Base-by-base conservation (phyloP, 768 basidiomycete genomes). In the Auricularia heimuer region DNA sequence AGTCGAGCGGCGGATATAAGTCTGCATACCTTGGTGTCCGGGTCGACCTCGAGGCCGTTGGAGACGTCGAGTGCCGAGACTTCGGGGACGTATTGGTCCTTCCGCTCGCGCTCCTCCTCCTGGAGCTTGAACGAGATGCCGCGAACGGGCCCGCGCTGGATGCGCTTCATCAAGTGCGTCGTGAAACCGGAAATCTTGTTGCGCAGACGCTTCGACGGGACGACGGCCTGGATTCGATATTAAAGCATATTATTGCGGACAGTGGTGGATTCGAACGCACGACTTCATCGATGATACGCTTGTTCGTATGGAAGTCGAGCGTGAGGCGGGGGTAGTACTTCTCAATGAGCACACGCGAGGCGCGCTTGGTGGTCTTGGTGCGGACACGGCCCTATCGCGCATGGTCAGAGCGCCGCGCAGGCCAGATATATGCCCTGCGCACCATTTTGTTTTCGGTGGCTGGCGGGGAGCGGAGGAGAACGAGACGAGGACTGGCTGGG, bases 171-270 rank as follows among this genome's bases (percentile, higher is more conserved):
- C 77, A 99, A 82, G 77, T 99, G 97, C 73, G 97, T 99, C 66
- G 97, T 99, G 87, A 98, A 99, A 60, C 97, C 97, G 11, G 96
- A 89, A 74, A 99, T 90, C 85, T 99, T 99, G 91, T 99, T 99
- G 76, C 97, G 88, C 72, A 99, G 87, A 71, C 96, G 93, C 82
- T 99, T 98, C 65, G 97, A 98, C 66, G 96, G 96, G 70, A 99
- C 95, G 69, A 90, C 81, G 66, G 93, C 92, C 92, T 93, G 63
- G 1, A 54, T 42, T 8, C 21, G 35, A 6, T 24, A 24, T 14
- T 35, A 42, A 61, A 29, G 35, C 11, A 18, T 56, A 11, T 21
- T 35, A 21, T 3, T 0, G 4, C 21, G 4, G 8, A 7, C 75
- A 73, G 33, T 24, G 35, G 36, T 7, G 36, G 35, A 10, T 21